These are phyloP conservation scores for Populus hybrid DNA, from an alignment of 441 rosid genomes.

Conservation along the genomic window DNA sequence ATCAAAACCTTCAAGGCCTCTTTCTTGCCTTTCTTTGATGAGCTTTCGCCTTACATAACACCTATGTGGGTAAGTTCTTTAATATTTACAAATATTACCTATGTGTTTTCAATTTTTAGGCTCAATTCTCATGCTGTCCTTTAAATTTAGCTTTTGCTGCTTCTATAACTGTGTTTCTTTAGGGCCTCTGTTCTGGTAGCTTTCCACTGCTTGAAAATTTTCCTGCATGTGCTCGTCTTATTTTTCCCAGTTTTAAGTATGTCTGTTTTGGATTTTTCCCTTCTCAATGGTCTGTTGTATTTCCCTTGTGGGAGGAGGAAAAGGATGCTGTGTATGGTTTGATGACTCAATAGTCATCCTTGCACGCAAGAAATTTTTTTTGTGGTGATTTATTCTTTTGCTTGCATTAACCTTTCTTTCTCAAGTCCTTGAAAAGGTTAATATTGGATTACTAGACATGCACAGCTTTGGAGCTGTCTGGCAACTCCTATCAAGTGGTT, in stretches of 20 bases:
- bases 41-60: slow-evolving; percentile 81
- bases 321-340: slow-evolving; percentile 8
- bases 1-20: slow-evolving; percentile 88
- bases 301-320: neutral
- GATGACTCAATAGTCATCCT: neutral
- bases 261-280: neutral
- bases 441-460: neutral
- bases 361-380: neutral
- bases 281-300: neutral
- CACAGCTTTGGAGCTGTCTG: neutral
- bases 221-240: neutral
- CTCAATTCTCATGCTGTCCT: neutral
- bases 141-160: neutral
- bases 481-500: neutral
- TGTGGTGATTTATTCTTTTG: neutral
- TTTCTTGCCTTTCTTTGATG: slow-evolving; percentile 93
- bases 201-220: neutral
- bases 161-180: neutral
- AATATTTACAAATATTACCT: neutral
- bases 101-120: neutral
- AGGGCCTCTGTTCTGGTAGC: neutral
- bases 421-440: neutral
- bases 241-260: neutral
- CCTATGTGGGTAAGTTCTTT: slow-evolving; percentile 95
- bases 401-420: neutral